These are phyloP conservation scores for Colletotrichum acutatum DNA, from an alignment of 2,329 filamentous ascomycete genomes.

Conservation along the genomic window DNA sequence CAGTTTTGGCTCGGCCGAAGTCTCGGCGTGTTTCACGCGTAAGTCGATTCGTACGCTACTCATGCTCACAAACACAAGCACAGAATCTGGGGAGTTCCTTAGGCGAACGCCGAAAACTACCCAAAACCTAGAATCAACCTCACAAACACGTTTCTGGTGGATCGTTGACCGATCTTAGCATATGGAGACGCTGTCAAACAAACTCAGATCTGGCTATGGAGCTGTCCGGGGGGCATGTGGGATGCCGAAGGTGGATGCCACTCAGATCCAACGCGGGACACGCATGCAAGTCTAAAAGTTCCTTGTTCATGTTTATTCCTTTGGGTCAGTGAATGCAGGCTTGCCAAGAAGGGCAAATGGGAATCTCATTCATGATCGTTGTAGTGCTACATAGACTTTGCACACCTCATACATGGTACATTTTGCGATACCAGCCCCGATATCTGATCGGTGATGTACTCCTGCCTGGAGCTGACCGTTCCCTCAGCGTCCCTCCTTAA, in stretches of 20 bases:
- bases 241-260: not conserved
- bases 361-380: conserved; percentile 1
- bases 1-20: not conserved
- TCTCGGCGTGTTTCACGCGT: not conserved
- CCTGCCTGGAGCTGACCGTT: not conserved
- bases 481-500: not conserved
- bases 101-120: not conserved
- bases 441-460: conserved; percentile 23
- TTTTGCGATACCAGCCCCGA: not conserved
- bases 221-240: not conserved
- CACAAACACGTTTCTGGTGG: not conserved
- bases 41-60: not conserved
- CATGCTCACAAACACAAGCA: not conserved
- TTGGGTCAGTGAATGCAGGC: no score
- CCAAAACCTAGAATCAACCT: not conserved
- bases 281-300: not conserved
- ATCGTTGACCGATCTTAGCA: not conserved
- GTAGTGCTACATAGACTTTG: conserved; percentile 5
- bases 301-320: not conserved
- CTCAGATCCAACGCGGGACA: not conserved
- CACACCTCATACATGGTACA: conserved; percentile 21
- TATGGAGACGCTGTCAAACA: not conserved
- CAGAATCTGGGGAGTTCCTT: not conserved
- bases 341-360: not conserved
- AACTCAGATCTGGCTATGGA: conserved; percentile 3